Percentiles rank a stretch among this genome's conserved stretches.
Conservation (phyloP, 306 rosid genomes). For the Cucurbita ficifolia region DNA sequence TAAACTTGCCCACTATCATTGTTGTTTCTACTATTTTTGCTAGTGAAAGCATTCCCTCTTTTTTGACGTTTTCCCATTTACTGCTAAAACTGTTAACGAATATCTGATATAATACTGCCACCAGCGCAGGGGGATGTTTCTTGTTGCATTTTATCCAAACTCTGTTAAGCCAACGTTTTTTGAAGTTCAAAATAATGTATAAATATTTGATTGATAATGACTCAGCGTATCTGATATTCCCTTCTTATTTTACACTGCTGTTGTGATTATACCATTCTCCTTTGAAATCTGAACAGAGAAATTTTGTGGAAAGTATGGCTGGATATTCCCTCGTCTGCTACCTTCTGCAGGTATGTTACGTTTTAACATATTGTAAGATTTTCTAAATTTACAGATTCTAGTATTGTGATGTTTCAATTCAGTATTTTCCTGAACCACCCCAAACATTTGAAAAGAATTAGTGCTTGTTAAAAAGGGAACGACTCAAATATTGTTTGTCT, state of each 20-base stretch:
- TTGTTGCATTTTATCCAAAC: neutral
- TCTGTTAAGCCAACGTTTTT: neutral
- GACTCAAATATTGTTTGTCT: neutral
- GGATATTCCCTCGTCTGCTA: constrained; percentile 98
- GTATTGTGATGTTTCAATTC: neutral
- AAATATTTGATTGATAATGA: neutral
- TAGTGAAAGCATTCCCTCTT: neutral
- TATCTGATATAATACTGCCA: neutral
- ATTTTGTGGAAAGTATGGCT: constrained; percentile 99
- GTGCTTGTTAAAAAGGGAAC: neutral
- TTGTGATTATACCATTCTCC: neutral
- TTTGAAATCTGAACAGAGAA: constrained; percentile 48
- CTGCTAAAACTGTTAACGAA: neutral
- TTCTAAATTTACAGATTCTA: neutral
- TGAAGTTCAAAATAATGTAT: neutral
- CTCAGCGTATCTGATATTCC: neutral
- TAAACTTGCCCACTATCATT: neutral
- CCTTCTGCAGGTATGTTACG: constrained; percentile 64
- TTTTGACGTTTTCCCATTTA: neutral
- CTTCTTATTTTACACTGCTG: neutral
- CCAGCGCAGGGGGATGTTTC: neutral
- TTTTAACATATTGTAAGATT: neutral
- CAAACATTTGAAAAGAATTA: neutral
- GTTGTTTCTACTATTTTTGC: neutral
- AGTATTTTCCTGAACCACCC: neutral